Percentiles rank a stretch among this genome's conserved stretches.
Evolutionary conservation across 768 basidiomycete species (phyloP).

Genomic region (Mycena olivaceomarginata): DNA sequence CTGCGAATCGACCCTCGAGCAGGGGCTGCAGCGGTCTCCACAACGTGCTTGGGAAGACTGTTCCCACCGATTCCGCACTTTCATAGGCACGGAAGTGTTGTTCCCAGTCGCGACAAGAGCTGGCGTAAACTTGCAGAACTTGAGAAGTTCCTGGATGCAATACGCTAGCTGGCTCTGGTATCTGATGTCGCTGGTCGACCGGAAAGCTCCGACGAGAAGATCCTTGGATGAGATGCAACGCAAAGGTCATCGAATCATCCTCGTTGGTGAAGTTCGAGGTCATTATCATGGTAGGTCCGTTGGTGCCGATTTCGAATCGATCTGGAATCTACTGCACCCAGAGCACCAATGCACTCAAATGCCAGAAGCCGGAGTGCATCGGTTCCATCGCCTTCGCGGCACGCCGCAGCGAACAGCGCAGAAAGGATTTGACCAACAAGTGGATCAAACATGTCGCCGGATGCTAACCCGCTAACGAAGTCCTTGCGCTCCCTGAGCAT

Average conservation of each 20-base stretch:
- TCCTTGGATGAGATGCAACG: slow-evolving; percentile 89
- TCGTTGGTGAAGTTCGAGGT: slow-evolving; percentile 89
- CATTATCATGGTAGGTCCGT: slow-evolving; percentile 81
- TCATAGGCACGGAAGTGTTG: slow-evolving; percentile 72
- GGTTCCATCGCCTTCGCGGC: slow-evolving; percentile 86
- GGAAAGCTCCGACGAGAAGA: slow-evolving; percentile 92
- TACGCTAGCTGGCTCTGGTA: slow-evolving; percentile 94
- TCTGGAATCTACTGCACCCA: slow-evolving; percentile 97
- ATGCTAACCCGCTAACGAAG: slow-evolving; percentile 77
- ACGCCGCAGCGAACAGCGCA: slow-evolving; percentile 80
- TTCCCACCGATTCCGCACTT: slow-evolving; percentile 90
- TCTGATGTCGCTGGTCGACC: slow-evolving; percentile 94
- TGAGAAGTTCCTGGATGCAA: slow-evolving; percentile 93
- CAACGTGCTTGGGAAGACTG: slow-evolving; percentile 85
- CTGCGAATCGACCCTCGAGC: slow-evolving; percentile 79
- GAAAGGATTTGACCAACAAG: slow-evolving; percentile 81
- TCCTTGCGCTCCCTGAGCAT: slow-evolving; percentile 70
- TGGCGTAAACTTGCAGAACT: slow-evolving; percentile 90
- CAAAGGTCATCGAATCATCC: slow-evolving; percentile 85
- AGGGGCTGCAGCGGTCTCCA: slow-evolving; percentile 92
- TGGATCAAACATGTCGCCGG: slow-evolving; percentile 92
- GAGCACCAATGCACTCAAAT: slow-evolving; percentile 92
- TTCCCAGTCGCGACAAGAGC: slow-evolving; percentile 77
- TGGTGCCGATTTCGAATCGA: slow-evolving; percentile 81
- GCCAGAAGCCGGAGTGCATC: slow-evolving; percentile 82